phyloP scores from a whole-genome alignment of 768 basidiomycete genomes.

The Trichaptum fuscoviolaceum region DNA sequence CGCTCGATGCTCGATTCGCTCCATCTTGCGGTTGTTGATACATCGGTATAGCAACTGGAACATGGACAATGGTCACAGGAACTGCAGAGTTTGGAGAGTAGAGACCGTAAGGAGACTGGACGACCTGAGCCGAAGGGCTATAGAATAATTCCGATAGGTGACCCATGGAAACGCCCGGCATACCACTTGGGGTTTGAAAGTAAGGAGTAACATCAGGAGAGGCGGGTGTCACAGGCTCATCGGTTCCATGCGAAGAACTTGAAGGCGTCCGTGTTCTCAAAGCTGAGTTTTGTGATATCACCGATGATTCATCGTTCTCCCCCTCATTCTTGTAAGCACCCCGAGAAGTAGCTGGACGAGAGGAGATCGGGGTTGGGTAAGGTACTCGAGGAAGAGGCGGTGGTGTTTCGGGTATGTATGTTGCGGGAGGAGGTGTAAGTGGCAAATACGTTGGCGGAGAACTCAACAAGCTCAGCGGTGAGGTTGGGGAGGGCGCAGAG shows the following conservation, averaged over 20 bases:
- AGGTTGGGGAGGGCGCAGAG: background rate
- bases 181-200: background rate
- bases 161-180: background rate
- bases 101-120: background rate
- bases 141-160: background rate
- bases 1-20: background rate
- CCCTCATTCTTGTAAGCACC: background rate
- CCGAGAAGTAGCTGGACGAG: background rate
- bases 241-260: background rate
- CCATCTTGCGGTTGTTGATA: background rate
- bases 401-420: background rate
- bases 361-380: background rate
- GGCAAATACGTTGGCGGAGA: background rate
- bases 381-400: background rate
- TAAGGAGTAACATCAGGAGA: background rate
- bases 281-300: background rate
- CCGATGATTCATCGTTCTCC: background rate
- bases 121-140: background rate
- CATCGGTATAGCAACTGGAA: conserved; percentile 4
- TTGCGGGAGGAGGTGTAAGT: background rate
- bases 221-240: background rate
- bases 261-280: background rate
- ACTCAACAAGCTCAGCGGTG: background rate
- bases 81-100: background rate
- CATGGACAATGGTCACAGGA: conserved; percentile 3